Base-by-base conservation (phyloP, 202 grass and related monocot genomes). In the Setaria viridis region DNA sequence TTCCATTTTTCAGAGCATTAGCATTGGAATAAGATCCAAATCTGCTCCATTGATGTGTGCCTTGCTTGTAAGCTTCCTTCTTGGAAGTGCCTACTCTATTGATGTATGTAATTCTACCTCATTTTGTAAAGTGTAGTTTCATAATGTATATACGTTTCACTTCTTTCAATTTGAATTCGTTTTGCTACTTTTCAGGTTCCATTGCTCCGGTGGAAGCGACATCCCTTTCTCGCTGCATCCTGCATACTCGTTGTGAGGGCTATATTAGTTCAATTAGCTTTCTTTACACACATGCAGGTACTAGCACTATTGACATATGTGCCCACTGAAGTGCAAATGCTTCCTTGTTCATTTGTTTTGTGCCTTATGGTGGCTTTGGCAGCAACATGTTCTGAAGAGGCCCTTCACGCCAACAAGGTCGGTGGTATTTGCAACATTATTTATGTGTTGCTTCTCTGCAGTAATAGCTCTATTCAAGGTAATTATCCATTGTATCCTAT, bases 381-480 rank as follows among this genome's bases (percentile, higher is more conserved):
- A 98, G 93, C 87, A 87, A 88, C 89, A 94, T 95, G 88, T 95
- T 83, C 77, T 98, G 51, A 79, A 85, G 84, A 95, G 93, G 72
- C 82, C 95, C 17, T 85, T 91, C 25, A 29, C 54, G 17, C 85
- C 92, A 3, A 92, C 85, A 79, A 95, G 88, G 39, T 82, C 95
- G 6, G 86, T 98, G 35, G 45, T 89, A 13, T 95, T 95, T 72
- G 95, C 89, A 45, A 98, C 91, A 59, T 78, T 74, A 16, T 95
- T 98, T 80, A 95, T 98, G 93, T 95, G 91, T 76, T 95, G 92
- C 68, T 98, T 98, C 90, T 82, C 95, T 67, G 70, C 84, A 64
- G 95, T 98, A 55, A 95, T 95, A 91, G 93, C 95, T 53, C 69
- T 98, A 79, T 95, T 95, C 78, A 98, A 98, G 91, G 93, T 98